These are phyloP conservation scores for Gautieria morchelliformis DNA, from an alignment of 768 basidiomycete genomes.

Conservation along the genomic window DNA sequence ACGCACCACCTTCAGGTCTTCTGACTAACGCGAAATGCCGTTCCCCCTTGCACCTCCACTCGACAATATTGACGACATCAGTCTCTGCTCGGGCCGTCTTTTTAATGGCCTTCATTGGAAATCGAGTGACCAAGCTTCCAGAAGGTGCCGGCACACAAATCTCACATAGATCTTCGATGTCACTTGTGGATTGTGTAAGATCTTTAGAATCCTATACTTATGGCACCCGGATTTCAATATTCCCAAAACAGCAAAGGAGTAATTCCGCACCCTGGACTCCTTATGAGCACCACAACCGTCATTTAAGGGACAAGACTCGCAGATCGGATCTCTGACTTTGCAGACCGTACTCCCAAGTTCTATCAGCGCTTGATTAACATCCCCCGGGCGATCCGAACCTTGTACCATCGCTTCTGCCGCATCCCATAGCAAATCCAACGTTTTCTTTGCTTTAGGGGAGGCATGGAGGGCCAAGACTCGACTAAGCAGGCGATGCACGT, in stretches of 20 bases:
- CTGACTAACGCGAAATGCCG: conserved; percentile 70
- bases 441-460: conserved; percentile 67
- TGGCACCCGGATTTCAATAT: background rate
- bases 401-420: conserved; percentile 65
- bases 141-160: conserved; percentile 52
- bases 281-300: conserved; percentile 59
- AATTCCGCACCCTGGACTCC: conserved; percentile 1
- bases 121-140: conserved; percentile 48
- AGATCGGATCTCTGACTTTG: conserved; percentile 73
- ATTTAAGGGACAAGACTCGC: conserved; percentile 61
- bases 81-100: conserved; percentile 80
- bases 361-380: conserved; percentile 89
- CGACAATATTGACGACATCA: conserved; percentile 78
- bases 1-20: conserved; percentile 73
- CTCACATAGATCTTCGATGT: conserved; percentile 72
- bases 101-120: conserved; percentile 77
- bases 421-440: conserved; percentile 76
- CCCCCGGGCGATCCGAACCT: conserved; percentile 51
- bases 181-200: conserved; percentile 23
- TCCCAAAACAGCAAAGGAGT: background rate
- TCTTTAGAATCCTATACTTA: conserved; percentile 10
- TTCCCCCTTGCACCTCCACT: conserved; percentile 48
- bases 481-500: conserved; percentile 78
- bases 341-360: conserved; percentile 93
- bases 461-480: conserved; percentile 78